Conservation (phyloP, 495 filamentous ascomycete species). For the Penicillium goetzii region DNA sequence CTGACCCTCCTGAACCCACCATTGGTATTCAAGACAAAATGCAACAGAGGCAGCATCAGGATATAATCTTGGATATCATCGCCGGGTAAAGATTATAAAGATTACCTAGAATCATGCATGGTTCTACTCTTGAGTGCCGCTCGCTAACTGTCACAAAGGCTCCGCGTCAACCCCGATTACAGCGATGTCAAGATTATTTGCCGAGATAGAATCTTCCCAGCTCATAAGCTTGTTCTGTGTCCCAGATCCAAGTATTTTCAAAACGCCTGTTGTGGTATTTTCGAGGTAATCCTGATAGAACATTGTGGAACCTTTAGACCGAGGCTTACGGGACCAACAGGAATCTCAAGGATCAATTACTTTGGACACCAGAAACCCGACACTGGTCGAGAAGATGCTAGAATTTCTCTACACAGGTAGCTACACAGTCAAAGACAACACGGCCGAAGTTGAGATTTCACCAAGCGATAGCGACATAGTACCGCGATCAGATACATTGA, state of each 20-base stretch:
- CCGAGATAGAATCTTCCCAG: not conserved
- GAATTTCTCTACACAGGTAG: not conserved
- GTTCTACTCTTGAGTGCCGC: too few species aligned
- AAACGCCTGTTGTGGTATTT: not conserved
- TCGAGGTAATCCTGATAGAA: not conserved
- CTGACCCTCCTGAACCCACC: too few species aligned
- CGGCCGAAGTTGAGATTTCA: too few species aligned
- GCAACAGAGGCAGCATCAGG: too few species aligned
- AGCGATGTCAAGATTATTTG: not conserved
- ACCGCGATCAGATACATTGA: too few species aligned
- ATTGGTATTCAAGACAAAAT: too few species aligned
- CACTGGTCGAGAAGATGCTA: not conserved
- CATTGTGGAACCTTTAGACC: not conserved
- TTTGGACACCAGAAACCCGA: not conserved
- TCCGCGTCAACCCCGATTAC: not conserved
- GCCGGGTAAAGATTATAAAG: too few species aligned
- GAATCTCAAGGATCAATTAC: not conserved
- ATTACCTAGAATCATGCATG: too few species aligned
- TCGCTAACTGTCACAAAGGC: too few species aligned
- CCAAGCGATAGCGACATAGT: too few species aligned
- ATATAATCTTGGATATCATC: too few species aligned
- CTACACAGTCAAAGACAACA: too few species aligned
- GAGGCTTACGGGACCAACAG: not conserved
- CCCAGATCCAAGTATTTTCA: not conserved
- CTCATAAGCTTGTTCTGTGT: not conserved